Percentiles rank a stretch among this genome's conserved stretches.
phyloP scores from a whole-genome alignment of 1,139 yeast species.

The Blastobotrys illinoisensis region DNA sequence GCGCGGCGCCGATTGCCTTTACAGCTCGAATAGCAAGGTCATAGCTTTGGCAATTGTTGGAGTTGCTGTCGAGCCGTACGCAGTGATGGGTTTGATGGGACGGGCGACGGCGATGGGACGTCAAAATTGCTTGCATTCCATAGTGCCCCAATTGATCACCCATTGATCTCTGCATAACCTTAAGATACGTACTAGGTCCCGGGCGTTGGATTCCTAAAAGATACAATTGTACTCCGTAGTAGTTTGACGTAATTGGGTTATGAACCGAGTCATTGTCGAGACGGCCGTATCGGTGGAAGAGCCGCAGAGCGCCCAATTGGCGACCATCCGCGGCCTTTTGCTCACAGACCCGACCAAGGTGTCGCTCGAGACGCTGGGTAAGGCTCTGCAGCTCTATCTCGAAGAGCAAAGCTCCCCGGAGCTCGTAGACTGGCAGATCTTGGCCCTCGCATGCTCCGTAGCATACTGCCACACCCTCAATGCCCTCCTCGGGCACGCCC shows the following conservation, averaged over 20 bases:
- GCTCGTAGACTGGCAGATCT: background rate
- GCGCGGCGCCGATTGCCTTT: too few relatives aligned
- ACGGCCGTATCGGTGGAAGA: background rate
- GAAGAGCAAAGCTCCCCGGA: background rate
- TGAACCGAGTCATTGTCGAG: background rate
- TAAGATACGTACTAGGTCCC: too few relatives aligned
- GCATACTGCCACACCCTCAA: conserved; percentile 14
- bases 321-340: background rate
- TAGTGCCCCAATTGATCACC: background rate
- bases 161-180: too few relatives aligned
- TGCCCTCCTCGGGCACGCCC: conserved; percentile 27
- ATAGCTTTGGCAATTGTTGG: too few relatives aligned
- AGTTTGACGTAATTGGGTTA: background rate
- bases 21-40: too few relatives aligned
- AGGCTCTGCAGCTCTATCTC: background rate
- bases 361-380: background rate
- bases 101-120: too few relatives aligned
- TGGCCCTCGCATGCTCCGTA: conserved; percentile 4
- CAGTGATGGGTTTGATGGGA: too few relatives aligned
- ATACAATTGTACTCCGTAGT: background rate
- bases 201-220: background rate
- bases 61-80: too few relatives aligned
- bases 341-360: background rate
- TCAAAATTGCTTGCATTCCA: background rate
- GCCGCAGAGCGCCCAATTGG: background rate